Evolutionary conservation across 139 green algal species (phyloP).

Genomic region (Chlamydomonas sphaeroides): DNA sequence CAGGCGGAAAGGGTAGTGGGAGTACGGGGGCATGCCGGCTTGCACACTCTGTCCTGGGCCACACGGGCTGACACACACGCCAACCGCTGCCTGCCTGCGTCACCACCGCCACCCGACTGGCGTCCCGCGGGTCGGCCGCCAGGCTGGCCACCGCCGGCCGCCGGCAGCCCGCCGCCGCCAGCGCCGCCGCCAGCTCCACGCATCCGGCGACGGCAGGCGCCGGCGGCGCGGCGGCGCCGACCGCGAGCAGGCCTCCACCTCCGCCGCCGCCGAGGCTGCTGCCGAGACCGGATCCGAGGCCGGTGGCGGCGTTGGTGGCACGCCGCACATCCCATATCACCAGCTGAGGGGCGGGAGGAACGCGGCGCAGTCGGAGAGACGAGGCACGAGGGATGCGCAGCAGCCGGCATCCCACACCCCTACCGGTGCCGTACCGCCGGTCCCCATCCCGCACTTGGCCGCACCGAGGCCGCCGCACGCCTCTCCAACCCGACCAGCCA

Average conservation of each 20-base stretch:
- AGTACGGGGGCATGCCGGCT: too few species aligned
- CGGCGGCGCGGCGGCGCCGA: constrained; percentile 1
- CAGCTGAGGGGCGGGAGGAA: constrained; percentile 7
- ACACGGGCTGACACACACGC: too few species aligned
- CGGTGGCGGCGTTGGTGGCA: neutral
- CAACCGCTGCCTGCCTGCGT: neutral
- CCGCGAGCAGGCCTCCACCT: neutral
- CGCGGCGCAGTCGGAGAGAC: neutral
- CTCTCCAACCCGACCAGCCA: neutral
- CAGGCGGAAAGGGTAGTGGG: too few species aligned
- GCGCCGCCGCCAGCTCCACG: neutral
- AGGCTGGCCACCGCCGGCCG: constrained; percentile 10
- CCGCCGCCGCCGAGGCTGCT: too few species aligned
- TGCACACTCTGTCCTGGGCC: too few species aligned
- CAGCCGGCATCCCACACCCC: too few species aligned
- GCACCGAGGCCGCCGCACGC: too few species aligned
- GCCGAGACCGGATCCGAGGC: too few species aligned
- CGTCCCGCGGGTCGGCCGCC: constrained; percentile 25
- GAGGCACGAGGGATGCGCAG: neutral
- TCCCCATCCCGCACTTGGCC: too few species aligned
- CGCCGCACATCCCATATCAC: constrained; percentile 34
- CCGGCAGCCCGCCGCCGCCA: constrained; percentile 9
- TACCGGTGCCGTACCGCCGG: too few species aligned
- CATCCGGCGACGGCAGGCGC: neutral
- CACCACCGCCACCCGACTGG: constrained; percentile 9